These are phyloP conservation scores for Allantophomopsis cytisporea DNA, from an alignment of 2,329 filamentous ascomycete species.

Conservation along the genomic window DNA sequence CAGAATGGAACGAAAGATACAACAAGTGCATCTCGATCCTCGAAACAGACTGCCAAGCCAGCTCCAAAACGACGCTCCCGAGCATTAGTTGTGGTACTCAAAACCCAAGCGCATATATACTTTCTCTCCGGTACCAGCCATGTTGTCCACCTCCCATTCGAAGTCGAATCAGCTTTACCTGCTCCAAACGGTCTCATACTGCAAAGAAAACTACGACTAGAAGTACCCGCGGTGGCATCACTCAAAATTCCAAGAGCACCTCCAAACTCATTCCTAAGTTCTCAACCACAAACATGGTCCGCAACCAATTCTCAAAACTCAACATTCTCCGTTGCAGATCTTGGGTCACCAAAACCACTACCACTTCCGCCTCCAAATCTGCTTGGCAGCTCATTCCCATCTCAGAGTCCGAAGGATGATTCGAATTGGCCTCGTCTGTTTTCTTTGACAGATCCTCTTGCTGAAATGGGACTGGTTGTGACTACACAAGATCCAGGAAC, in stretches of 20 bases:
- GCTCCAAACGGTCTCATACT: constrained; percentile 74
- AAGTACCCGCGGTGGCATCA: constrained; percentile 34
- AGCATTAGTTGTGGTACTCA: constrained; percentile 81
- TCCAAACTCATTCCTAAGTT: constrained; percentile 71
- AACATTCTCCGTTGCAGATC: constrained; percentile 40
- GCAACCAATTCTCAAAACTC: constrained; percentile 31
- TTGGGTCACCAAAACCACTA: constrained; percentile 39
- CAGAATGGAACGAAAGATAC: not conserved
- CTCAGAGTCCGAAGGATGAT: constrained; percentile 34
- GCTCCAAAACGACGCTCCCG: constrained; percentile 26
- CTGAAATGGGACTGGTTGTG: constrained; percentile 75
- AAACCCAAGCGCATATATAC: constrained; percentile 86
- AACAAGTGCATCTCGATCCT: no score
- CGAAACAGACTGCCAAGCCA: constrained; percentile 1
- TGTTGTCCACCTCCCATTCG: constrained; percentile 86
- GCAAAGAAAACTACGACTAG: constrained; percentile 57
- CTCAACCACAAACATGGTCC: constrained; percentile 43
- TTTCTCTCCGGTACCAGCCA: constrained; percentile 81
- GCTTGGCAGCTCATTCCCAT: constrained; percentile 43
- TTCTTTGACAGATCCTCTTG: constrained; percentile 71
- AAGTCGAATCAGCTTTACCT: constrained; percentile 77
- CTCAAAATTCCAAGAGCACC: constrained; percentile 50
- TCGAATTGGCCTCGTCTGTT: constrained; percentile 64
- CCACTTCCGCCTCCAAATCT: constrained; percentile 37
- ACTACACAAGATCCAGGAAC: constrained; percentile 26